A percentile compares a stretch with the other conserved stretches of the same genome.
Evolutionary conservation across 495 filamentous ascomycete species (phyloP).

Genomic region (Neurospora sp.): DNA sequence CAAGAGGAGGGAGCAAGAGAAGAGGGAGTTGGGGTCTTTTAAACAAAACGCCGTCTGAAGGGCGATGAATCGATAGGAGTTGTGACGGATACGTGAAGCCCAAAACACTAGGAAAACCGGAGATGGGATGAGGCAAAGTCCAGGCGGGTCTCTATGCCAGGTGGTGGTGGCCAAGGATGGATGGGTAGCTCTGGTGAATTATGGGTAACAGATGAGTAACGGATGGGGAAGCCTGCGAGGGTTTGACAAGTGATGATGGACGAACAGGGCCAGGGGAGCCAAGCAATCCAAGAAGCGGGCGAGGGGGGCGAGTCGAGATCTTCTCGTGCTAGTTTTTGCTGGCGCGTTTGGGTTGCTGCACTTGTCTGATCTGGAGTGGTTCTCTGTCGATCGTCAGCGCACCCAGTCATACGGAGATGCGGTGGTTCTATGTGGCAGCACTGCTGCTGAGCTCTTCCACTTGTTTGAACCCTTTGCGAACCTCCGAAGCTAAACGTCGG

Average conservation of each 20-base stretch:
- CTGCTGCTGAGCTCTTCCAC: not conserved
- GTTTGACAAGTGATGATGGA: not conserved
- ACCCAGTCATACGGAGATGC: not conserved
- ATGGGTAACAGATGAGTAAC: not conserved
- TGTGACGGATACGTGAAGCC: not conserved
- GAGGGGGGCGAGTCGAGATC: conserved; percentile 25
- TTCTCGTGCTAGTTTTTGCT: conserved; percentile 7
- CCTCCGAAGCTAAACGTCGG: not conserved
- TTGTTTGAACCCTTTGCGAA: not conserved
- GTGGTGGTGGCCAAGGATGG: conserved; percentile 10
- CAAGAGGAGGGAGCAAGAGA: not conserved
- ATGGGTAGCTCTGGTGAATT: not conserved
- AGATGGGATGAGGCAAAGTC: conserved; percentile 20
- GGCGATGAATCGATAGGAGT: not conserved
- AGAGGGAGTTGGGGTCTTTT: conserved; percentile 12
- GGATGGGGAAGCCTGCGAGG: not conserved
- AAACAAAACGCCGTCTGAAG: conserved; percentile 13
- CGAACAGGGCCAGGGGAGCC: not conserved
- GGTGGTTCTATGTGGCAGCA: not conserved
- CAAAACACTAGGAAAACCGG: conserved; percentile 4
- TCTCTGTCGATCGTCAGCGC: conserved; percentile 2
- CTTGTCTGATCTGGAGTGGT: not conserved
- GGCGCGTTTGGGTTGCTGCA: conserved; percentile 3
- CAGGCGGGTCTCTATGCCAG: not conserved
- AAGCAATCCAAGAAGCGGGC: not conserved